Base-by-base conservation (phyloP, 257 asterid species). In the Solanum bulbocastanum region DNA sequence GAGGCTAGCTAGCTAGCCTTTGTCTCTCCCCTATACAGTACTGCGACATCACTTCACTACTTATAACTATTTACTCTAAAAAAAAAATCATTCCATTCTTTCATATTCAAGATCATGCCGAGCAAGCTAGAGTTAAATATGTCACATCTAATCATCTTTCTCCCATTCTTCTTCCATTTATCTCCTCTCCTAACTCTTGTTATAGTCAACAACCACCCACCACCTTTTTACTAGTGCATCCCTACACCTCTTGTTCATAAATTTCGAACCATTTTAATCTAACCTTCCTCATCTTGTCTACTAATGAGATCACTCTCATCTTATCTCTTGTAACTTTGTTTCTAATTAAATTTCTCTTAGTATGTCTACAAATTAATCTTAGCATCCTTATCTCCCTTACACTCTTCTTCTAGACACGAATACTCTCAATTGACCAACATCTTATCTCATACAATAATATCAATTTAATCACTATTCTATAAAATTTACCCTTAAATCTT, bases 61-160 rank as follows among this genome's bases (percentile, higher is more conserved):
- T 44, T 42, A 42, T 30, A 30, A 1, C 49, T 42, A 42, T 42
- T 1, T 42, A 10, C 49, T 42, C 49, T 0, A 10, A 44, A 44
- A n/a, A n/a, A n/a, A 44, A 11, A 42, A 1, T 44, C 49, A 44
- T 0, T 44, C 0, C 49, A 42, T 42, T 42, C 49, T 42, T 42
- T 42, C 49, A 42, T 42, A 42, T 42, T 5, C 49, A 42, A 42
- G 52, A 44, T 44, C 52, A 44, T 44, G 6, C 12, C 18, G 6
- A 44, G 6, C 6, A 44, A 44, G 60, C 60, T 16, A 52, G 60
- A 16, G 9, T 16, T 0, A 49, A 49, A 16, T 49, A 49, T 2
- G 23, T 62, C 2, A 5, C 10, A 23, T 62, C 1, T 2, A n/a
- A n/a, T 2, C 2, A 62, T 0, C 15, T 10, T 0, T 22, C 32